A percentile compares a stretch with the other conserved stretches of the same genome.
Evolutionary conservation across 2,329 filamentous ascomycete species (phyloP).

Genomic region (Rutstroemia sp.): DNA sequence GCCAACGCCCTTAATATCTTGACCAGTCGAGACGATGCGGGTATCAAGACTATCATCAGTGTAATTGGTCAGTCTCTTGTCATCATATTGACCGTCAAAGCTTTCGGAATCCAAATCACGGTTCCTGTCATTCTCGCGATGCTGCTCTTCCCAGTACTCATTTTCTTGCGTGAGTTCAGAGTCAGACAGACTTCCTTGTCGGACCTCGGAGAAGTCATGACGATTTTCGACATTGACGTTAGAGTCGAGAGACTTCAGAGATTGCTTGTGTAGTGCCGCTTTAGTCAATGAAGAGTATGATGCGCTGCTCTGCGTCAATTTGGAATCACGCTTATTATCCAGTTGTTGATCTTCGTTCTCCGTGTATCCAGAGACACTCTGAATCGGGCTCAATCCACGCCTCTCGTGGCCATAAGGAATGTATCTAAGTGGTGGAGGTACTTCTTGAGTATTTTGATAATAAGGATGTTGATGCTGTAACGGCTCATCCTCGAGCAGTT

Average conservation of each 20-base stretch:
- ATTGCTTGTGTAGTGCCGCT: constrained; percentile 43
- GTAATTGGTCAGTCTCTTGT: constrained; percentile 44
- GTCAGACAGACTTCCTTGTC: constrained; percentile 30
- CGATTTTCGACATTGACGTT: constrained; percentile 24
- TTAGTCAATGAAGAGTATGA: constrained; percentile 57
- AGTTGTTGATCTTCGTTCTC: constrained; percentile 50
- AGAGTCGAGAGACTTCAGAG: constrained; percentile 42
- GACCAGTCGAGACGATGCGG: constrained; percentile 52
- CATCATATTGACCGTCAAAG: constrained; percentile 49
- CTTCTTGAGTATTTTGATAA: constrained; percentile 43
- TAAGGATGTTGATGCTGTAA: constrained; percentile 13
- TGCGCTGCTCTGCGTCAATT: constrained; percentile 44
- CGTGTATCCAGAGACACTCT: constrained; percentile 83
- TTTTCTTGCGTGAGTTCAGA: constrained; percentile 39
- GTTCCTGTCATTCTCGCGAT: constrained; percentile 28
- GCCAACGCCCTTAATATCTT: constrained; percentile 62
- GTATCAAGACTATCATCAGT: constrained; percentile 50
- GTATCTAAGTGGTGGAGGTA: constrained; percentile 57
- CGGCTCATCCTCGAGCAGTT: constrained; percentile 10
- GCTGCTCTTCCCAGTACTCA: constrained; percentile 31
- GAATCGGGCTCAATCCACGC: constrained; percentile 77
- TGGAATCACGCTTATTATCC: constrained; percentile 46
- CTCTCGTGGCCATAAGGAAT: constrained; percentile 62
- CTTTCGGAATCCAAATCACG: constrained; percentile 53
- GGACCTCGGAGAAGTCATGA: constrained; percentile 29